Evolutionary conservation across 2,329 filamentous ascomycete species (phyloP).

Genomic region (Cadophora malorum): DNA sequence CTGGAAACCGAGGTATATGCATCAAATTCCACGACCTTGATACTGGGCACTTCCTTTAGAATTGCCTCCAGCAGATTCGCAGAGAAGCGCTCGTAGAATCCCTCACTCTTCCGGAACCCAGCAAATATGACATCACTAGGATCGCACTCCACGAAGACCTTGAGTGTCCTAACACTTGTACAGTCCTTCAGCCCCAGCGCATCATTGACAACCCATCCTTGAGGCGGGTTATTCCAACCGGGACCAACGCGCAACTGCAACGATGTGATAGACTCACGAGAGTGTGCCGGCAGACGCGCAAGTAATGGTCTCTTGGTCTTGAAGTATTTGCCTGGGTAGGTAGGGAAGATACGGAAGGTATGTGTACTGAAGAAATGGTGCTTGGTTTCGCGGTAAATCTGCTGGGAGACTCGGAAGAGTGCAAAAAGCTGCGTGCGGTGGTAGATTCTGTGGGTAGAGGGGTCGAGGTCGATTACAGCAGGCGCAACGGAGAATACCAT

Average conservation of each 20-base stretch:
- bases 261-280: slow-evolving; percentile 65
- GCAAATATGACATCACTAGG: slow-evolving; percentile 71
- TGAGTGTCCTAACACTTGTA: slow-evolving; percentile 62
- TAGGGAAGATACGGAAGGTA: slow-evolving; percentile 71
- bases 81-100: slow-evolving; percentile 75
- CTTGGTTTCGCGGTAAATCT: slow-evolving; percentile 67
- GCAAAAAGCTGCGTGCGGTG: slow-evolving; percentile 59
- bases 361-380: slow-evolving; percentile 70
- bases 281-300: slow-evolving; percentile 65
- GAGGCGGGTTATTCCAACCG: slow-evolving; percentile 73
- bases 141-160: slow-evolving; percentile 75
- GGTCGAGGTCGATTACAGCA: slow-evolving; percentile 69
- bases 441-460: slow-evolving; percentile 67
- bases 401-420: slow-evolving; percentile 65
- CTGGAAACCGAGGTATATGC: slow-evolving; percentile 70
- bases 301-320: slow-evolving; percentile 76
- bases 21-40: slow-evolving; percentile 71
- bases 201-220: slow-evolving; percentile 71
- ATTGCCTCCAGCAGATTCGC: slow-evolving; percentile 62
- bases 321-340: slow-evolving; percentile 68
- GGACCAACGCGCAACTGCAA: slow-evolving; percentile 76
- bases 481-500: slow-evolving; percentile 62
- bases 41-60: slow-evolving; percentile 60
- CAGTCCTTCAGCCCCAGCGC: slow-evolving; percentile 69
- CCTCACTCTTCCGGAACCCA: slow-evolving; percentile 64